phyloP scores from a whole-genome alignment of 257 asterid genomes.

The Solanum boliviense region DNA sequence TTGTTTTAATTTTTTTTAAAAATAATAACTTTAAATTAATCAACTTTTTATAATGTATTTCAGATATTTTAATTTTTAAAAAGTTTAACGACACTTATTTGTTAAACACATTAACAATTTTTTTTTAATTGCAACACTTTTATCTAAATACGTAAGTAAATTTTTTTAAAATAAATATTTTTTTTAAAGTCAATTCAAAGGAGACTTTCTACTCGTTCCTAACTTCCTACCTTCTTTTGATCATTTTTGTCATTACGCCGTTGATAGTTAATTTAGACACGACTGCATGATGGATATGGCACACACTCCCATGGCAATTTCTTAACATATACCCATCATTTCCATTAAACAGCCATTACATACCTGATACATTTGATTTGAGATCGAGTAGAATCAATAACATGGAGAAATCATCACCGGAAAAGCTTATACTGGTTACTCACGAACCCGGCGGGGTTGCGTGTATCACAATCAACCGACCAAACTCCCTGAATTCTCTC shows the following conservation, averaged over 20 bases:
- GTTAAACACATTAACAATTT: too few relatives aligned
- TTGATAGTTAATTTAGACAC: not conserved
- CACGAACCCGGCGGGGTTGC: constrained; percentile 53
- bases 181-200: too few relatives aligned
- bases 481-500: constrained; percentile 69
- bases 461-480: constrained; percentile 63
- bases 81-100: too few relatives aligned
- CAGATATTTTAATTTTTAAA: too few relatives aligned
- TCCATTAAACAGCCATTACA: not conserved
- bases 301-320: not conserved
- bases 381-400: not conserved
- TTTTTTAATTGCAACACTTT: too few relatives aligned
- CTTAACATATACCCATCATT: not conserved
- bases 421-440: constrained; percentile 43
- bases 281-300: not conserved
- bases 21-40: too few relatives aligned
- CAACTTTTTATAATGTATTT: too few relatives aligned
- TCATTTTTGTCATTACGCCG: not conserved
- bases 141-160: too few relatives aligned
- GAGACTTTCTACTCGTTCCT: not conserved
- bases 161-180: too few relatives aligned
- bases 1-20: too few relatives aligned
- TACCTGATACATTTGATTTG: not conserved
- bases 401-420: constrained; percentile 52
- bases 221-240: not conserved